These are phyloP conservation scores for Solanum hybrid DNA, from an alignment of 305 asterid genomes.

Conservation along the genomic window DNA sequence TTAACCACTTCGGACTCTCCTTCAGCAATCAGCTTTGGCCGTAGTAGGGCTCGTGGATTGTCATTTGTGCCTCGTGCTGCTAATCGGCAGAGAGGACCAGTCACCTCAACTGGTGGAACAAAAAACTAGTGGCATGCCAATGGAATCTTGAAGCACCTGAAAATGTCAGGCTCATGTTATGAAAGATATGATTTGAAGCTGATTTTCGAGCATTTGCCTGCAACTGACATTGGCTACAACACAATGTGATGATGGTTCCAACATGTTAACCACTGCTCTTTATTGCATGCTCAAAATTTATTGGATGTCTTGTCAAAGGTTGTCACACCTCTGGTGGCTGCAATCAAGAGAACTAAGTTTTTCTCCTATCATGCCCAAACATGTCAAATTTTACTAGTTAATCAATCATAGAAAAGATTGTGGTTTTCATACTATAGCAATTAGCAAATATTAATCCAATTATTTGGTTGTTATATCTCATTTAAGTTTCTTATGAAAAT, in stretches of 20 bases:
- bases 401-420: constrained; percentile 67
- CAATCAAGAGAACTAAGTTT: constrained; percentile 6
- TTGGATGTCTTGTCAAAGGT: neutral
- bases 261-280: neutral
- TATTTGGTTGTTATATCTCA: neutral
- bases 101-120: constrained; percentile 18
- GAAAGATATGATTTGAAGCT: neutral
- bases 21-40: constrained; percentile 77
- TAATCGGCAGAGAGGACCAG: constrained; percentile 39
- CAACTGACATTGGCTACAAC: neutral
- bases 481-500: neutral
- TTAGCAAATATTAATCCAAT: neutral
- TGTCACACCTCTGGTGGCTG: neutral
- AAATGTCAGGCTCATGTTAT: neutral
- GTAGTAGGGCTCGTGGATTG: constrained; percentile 53
- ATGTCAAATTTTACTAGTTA: constrained; percentile 76
- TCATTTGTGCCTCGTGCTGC: constrained; percentile 63
- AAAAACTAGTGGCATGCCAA: constrained; percentile 10
- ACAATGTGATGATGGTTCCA: neutral
- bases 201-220: neutral
- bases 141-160: neutral
- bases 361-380: constrained; percentile 72
- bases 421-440: constrained; percentile 43
- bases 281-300: neutral
- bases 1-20: constrained; percentile 80